Evolutionary conservation across 345 rosid species (phyloP).

Genomic region (thale cress (Arabidopsis thaliana)): TAIR10.1 NC_003074.8:5084501-5085000

Average conservation of each 20-base stretch:
- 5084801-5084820: background rate
- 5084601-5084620: conserved; percentile 24
- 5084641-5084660: conserved; percentile 22
- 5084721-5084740: conserved; percentile 23
- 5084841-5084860: background rate
- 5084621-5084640: conserved; percentile 15
- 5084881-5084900: background rate
- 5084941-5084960: conserved; percentile 1
- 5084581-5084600: conserved; percentile 89
- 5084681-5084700: conserved; percentile 77
- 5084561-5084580: conserved; percentile 95
- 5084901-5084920: background rate
- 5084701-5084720: conserved; percentile 83
- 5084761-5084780: background rate
- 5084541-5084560: conserved; percentile 77
- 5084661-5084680: conserved; percentile 7
- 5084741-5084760: background rate
- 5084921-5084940: background rate
- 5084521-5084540: conserved; percentile 83
- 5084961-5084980: background rate
- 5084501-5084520: conserved; percentile 56
- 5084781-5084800: background rate
- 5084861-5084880: background rate
- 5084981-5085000: conserved; percentile 29
- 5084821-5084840: background rate